Evolutionary conservation across 2,329 filamentous ascomycete genomes (phyloP).

Genomic region (Colletotrichum tabaci): DNA sequence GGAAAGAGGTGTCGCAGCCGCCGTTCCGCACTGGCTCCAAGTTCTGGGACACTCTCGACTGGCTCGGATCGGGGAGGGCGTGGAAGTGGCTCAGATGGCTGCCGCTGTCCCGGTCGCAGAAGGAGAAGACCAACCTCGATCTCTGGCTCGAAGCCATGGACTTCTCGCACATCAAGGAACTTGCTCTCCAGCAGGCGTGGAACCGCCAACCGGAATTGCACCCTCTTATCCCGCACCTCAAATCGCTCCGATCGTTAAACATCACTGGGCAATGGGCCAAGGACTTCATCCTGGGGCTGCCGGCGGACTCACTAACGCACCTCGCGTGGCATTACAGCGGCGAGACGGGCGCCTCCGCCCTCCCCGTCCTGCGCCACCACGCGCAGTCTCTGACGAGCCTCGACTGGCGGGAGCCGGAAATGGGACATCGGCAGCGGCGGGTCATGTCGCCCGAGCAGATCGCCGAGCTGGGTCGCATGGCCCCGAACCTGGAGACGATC

Average conservation of each 20-base stretch:
- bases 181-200: not conserved
- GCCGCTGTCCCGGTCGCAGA: constrained; percentile 4
- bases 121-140: constrained; percentile 28
- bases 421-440: not conserved
- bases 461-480: constrained; percentile 4
- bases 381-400: constrained; percentile 22
- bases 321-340: constrained; percentile 18
- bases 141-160: constrained; percentile 35
- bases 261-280: constrained; percentile 19
- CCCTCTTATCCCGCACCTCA: constrained; percentile 4
- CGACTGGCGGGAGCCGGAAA: constrained; percentile 29
- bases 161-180: constrained; percentile 15
- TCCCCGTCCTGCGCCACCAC: constrained; percentile 17
- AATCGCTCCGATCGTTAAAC: constrained; percentile 10
- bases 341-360: not conserved
- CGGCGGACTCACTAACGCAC: constrained; percentile 13
- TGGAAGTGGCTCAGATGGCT: constrained; percentile 16
- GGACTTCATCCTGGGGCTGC: constrained; percentile 6
- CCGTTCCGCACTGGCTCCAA: not conserved
- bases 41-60: not conserved
- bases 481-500: constrained; percentile 10
- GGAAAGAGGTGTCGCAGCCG: not conserved
- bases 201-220: not conserved
- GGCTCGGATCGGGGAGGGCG: constrained; percentile 7
- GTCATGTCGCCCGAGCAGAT: constrained; percentile 7